Base-by-base conservation (phyloP, 2,329 filamentous ascomycete genomes). In the Penicillium sp. region DNA sequence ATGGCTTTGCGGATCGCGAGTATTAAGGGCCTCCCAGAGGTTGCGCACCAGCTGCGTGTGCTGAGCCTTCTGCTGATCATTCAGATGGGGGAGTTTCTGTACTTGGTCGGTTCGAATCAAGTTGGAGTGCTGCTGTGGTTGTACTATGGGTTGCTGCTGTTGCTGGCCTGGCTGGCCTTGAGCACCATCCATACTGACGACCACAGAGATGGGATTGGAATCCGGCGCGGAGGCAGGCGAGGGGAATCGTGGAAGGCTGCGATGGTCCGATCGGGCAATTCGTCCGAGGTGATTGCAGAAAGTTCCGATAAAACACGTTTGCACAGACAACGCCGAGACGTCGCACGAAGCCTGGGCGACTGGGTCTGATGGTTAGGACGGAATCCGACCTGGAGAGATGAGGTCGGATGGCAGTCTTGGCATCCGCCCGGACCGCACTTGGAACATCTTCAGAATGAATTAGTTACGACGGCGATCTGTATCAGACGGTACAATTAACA, bases 51-150 rank as follows among this genome's bases (percentile, higher is more conserved):
- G 76, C 50, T 79, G 74, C 58, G 81, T 82, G 67, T 86, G 85
- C 63, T 83, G 80, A 46, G 78, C 72, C 73, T 86, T 87, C 65
- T 83, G 80, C 50, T 81, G 74, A 9, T 84, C 81, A 60, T 74
- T 81, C 33, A 87, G 75, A 70, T 81, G 77, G 5, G 82, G 81
- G 6, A 85, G 75, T 58, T 78, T 78, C 60, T 80, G 78, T 53
- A 85, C 82, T 60, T 84, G 80, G 57, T 82, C 79, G 33, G 82
- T 81, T 46, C 78, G 78, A 64, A 85, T 83, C 50, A 82, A 68
- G 55, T 78, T 77, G 6, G 77, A 75, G 50, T 79, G 75, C 63
- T 79, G 77, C 60, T 76, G 75, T 9, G 67, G 66, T 14, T 71
- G 69, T 50, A 66, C 60, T 65, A 73, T 72, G 44, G 70, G 69